Base-by-base conservation (phyloP, 2,329 filamentous ascomycete genomes). In the Chrysoporthe cubensis region DNA sequence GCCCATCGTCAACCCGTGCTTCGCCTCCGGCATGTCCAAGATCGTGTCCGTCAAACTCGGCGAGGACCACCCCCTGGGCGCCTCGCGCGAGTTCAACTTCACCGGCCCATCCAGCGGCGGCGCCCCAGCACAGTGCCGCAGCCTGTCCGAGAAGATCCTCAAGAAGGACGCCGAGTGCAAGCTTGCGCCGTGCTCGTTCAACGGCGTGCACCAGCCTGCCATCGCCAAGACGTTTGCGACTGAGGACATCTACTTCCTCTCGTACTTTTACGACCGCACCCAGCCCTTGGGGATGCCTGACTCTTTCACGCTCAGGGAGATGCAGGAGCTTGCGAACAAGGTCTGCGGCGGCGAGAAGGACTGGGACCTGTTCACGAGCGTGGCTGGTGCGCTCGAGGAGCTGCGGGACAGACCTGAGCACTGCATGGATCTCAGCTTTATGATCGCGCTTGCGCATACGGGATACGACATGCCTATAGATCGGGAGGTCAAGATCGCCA, bases 391-490 rank as follows among this genome's bases (percentile, higher is more conserved):
- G 0, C 79, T 97, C 63, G 85, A 90, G 1, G 94, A 98, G 82
- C 85, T 99, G 43, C 82, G 84, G 65, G 94, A 87, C 70, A 88
- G 95, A 67, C 94, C 96, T 2, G 94, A 99, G 80, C 92, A 91
- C 80, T 99, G 96, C 81, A 82, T 99, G 74, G 96, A 99, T 80
- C 83, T 99, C 74, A 99, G 93, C 83, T 99, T 98, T 77, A 97
- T 97, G 93, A 82, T 97, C 74, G 92, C 92, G 37, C 84, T 99
- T 67, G 83, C 98, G 65, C 94, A 98, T 80, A 97, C 93, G 6
- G 96, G 96, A 3, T 99, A 99, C 76, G 96, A 98, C 73, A 97
- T 99, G 93, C 95, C 95, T 4, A 90, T 98, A 74, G 93, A 97
- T 73, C 88, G 96, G 50, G 96, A 99, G 80, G 94, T 99, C 72